These are phyloP conservation scores for Lachancea lanzarotensis DNA, from an alignment of 805 yeast genomes.

Conservation along the genomic window DNA sequence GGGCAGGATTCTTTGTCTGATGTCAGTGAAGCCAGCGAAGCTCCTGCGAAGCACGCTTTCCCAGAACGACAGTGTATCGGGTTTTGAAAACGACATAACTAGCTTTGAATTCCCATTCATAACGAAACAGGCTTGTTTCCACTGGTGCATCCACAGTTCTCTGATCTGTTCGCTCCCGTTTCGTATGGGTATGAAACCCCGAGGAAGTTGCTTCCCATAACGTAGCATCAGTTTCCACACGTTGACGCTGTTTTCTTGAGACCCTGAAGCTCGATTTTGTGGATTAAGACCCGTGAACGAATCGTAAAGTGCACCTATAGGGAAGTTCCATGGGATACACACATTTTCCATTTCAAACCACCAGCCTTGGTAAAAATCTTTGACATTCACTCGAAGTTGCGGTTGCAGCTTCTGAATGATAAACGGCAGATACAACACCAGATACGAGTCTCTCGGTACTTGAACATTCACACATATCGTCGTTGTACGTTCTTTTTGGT, in stretches of 20 bases:
- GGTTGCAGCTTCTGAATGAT: conserved; percentile 37
- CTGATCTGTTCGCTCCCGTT: conserved; percentile 30
- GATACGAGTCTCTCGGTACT: conserved; percentile 44
- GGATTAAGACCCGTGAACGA: conserved; percentile 38
- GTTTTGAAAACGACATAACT: conserved; percentile 69
- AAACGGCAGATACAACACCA: conserved; percentile 38
- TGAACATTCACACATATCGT: conserved; percentile 17
- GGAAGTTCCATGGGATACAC: conserved; percentile 72
- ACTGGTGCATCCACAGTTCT: conserved; percentile 63
- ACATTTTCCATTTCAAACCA: conserved; percentile 66
- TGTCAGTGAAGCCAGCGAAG: conserved; percentile 16
- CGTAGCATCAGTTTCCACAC: conserved; percentile 46
- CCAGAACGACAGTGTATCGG: conserved; percentile 56
- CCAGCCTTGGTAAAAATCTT: conserved; percentile 29
- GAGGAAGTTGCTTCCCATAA: conserved; percentile 37
- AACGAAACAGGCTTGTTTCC: conserved; percentile 77
- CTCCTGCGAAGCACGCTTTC: conserved; percentile 35
- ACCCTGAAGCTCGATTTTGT: background rate
- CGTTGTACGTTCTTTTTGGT: conserved; percentile 12
- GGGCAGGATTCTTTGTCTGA: conserved; percentile 15
- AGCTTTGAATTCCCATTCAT: conserved; percentile 71
- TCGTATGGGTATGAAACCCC: conserved; percentile 38
- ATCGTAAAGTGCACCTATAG: conserved; percentile 65
- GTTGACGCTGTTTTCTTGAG: conserved; percentile 14
- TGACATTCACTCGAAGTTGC: conserved; percentile 26